phyloP scores from a whole-genome alignment of 2,329 filamentous ascomycete genomes.

The Trichoderma gracile region DNA sequence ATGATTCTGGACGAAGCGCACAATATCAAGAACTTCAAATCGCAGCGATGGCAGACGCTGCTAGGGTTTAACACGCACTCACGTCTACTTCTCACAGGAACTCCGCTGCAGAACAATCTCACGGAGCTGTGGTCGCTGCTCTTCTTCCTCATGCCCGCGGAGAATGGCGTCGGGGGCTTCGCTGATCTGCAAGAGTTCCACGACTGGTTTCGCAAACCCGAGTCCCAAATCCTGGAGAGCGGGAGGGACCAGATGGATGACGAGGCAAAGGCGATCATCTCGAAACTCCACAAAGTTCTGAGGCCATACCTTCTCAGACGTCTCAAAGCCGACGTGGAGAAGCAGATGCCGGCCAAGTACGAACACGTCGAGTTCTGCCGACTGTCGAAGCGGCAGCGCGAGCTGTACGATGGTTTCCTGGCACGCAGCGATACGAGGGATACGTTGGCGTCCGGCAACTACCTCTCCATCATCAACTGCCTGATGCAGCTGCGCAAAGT shows the following conservation, averaged over 20 bases:
- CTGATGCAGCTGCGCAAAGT: conserved; percentile 97
- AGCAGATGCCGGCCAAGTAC: conserved; percentile 98
- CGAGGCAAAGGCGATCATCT: conserved; percentile 87
- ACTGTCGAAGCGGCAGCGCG: conserved; percentile 89
- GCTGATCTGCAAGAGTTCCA: conserved; percentile 95
- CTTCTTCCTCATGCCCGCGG: conserved; percentile 94
- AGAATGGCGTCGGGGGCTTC: conserved; percentile 83
- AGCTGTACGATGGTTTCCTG: conserved; percentile 95
- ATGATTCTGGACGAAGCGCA: conserved; percentile 98
- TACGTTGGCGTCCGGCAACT: conserved; percentile 88
- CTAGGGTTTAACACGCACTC: conserved; percentile 90
- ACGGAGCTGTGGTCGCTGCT: conserved; percentile 96
- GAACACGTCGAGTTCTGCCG: conserved; percentile 96
- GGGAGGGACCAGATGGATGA: conserved; percentile 92
- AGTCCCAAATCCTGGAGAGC: conserved; percentile 94
- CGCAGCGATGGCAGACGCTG: conserved; percentile 92
- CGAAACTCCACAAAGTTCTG: conserved; percentile 89
- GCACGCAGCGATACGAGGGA: conserved; percentile 85
- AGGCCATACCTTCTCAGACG: conserved; percentile 88
- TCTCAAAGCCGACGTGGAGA: conserved; percentile 95
- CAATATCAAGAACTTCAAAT: conserved; percentile 99
- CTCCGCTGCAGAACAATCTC: conserved; percentile 93
- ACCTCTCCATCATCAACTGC: conserved; percentile 97
- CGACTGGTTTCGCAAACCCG: conserved; percentile 91
- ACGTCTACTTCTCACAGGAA: conserved; percentile 85